These are phyloP conservation scores for Aspergillus spinulosporus DNA, from an alignment of 2,329 filamentous ascomycete genomes.

Conservation along the genomic window DNA sequence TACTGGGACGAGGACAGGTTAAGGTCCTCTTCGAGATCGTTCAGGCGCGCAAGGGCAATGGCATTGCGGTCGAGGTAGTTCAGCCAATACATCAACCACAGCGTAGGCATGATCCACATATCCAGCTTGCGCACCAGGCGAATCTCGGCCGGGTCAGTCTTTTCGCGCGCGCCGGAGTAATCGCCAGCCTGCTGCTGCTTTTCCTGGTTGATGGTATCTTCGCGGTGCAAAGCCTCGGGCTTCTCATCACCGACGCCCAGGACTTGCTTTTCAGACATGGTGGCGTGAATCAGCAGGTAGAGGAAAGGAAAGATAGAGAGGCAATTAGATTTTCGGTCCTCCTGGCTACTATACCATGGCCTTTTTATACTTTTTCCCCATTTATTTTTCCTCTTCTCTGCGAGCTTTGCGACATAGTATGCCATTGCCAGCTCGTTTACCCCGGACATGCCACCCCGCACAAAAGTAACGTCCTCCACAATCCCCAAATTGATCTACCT, in stretches of 20 bases:
- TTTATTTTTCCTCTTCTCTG: neutral
- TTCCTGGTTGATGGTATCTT: constrained; percentile 19
- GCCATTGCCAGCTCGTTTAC: neutral
- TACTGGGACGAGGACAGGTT: constrained; percentile 31
- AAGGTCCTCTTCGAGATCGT: constrained; percentile 30
- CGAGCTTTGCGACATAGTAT: neutral
- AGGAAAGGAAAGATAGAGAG: neutral
- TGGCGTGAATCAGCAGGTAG: too few relatives aligned
- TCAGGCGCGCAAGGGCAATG: constrained; percentile 33
- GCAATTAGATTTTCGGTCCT: too few relatives aligned
- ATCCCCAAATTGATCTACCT: neutral
- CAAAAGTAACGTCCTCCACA: neutral
- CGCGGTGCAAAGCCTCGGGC: constrained; percentile 15
- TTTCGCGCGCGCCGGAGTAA: constrained; percentile 43
- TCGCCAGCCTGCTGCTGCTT: constrained; percentile 23
- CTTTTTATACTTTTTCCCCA: constrained; percentile 2
- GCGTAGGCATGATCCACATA: constrained; percentile 39
- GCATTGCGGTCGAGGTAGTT: constrained; percentile 34
- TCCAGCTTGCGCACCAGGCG: constrained; percentile 41
- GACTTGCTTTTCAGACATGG: constrained; percentile 8
- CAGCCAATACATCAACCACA: constrained; percentile 41
- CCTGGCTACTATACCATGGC: neutral
- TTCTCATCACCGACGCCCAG: constrained; percentile 12
- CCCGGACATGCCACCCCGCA: constrained; percentile 8
- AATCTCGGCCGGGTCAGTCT: constrained; percentile 43